These are phyloP conservation scores for Boletus huronensis DNA, from an alignment of 768 basidiomycete species.

Conservation along the genomic window DNA sequence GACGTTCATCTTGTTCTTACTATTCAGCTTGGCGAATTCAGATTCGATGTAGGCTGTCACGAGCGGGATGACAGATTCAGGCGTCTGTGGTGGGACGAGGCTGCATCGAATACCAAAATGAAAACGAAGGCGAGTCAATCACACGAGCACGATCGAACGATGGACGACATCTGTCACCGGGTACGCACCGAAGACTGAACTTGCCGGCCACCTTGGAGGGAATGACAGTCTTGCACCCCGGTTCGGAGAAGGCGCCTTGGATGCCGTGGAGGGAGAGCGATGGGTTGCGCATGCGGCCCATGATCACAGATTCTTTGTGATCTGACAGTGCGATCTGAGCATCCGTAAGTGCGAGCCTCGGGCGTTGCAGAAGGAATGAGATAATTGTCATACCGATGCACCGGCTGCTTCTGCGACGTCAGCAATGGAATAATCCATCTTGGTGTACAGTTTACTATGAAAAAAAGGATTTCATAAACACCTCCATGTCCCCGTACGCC, in stretches of 20 bases:
- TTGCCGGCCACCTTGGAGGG: slow-evolving; percentile 87
- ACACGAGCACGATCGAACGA: not conserved
- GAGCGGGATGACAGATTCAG: slow-evolving; percentile 66
- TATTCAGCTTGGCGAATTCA: slow-evolving; percentile 82
- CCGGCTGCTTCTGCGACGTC: slow-evolving; percentile 80
- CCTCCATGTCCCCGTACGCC: not conserved
- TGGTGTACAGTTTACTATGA: slow-evolving; percentile 58
- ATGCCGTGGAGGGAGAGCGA: slow-evolving; percentile 92
- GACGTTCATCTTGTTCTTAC: slow-evolving; percentile 75
- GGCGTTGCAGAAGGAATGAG: not conserved
- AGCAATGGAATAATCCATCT: slow-evolving; percentile 63
- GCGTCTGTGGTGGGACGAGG: slow-evolving; percentile 84
- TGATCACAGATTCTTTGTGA: slow-evolving; percentile 76
- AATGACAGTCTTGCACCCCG: slow-evolving; percentile 89
- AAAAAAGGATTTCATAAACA: not conserved
- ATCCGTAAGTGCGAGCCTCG: not conserved
- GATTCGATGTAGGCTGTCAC: slow-evolving; percentile 66
- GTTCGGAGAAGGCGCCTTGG: slow-evolving; percentile 86
- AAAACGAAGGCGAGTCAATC: not conserved
- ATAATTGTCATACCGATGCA: slow-evolving; percentile 35
- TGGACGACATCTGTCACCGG: not conserved
- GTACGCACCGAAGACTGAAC: slow-evolving; percentile 82
- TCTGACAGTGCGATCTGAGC: slow-evolving; percentile 59
- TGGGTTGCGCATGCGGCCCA: slow-evolving; percentile 92
- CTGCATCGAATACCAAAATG: slow-evolving; percentile 28